A percentile compares a stretch with the other conserved stretches of the same genome.
These are phyloP conservation scores for Trichosporon inkin DNA, from an alignment of 1,284 basidiomycete genomes.

Conservation along the genomic window DNA sequence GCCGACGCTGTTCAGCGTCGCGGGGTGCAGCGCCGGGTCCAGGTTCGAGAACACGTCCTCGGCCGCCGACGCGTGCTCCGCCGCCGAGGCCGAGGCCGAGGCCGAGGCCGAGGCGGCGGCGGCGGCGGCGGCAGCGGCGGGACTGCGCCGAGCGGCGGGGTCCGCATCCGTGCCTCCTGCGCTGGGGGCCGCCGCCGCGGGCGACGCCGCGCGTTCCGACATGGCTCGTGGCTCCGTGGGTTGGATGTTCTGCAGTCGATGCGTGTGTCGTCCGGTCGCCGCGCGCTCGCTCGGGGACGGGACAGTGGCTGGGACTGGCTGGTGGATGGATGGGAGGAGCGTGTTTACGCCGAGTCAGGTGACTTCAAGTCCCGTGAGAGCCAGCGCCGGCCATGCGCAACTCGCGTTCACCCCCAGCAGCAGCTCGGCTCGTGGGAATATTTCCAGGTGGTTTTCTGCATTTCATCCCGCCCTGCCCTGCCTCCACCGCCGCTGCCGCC, in stretches of 20 bases:
- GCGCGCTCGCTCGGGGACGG: too few relatives aligned
- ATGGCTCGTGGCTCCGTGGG: neutral
- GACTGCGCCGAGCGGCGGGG: slow-evolving; percentile 1
- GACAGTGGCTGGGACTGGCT: neutral
- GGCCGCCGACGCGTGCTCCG: neutral
- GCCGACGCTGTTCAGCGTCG: slow-evolving; percentile 20
- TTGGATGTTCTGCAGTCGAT: too few relatives aligned
- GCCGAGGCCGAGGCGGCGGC: neutral
- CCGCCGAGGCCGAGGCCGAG: too few relatives aligned
- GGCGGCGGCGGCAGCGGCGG: neutral
- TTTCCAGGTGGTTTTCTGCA: neutral
- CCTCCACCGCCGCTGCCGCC: neutral
- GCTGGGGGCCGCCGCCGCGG: neutral
- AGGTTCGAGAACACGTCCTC: slow-evolving; percentile 23
- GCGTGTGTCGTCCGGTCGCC: neutral
- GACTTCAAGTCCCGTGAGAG: neutral
- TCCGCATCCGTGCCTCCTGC: neutral
- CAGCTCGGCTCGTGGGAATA: neutral
- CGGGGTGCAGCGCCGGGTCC: slow-evolving; percentile 26
- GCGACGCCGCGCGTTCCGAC: slow-evolving; percentile 5
- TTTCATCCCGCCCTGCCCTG: neutral
- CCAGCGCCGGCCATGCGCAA: neutral
- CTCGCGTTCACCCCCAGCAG: neutral
- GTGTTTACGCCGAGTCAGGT: slow-evolving; percentile 11
- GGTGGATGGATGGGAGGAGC: neutral